These are phyloP conservation scores for Pleurotus djamor DNA, from an alignment of 768 basidiomycete genomes.

Conservation along the genomic window DNA sequence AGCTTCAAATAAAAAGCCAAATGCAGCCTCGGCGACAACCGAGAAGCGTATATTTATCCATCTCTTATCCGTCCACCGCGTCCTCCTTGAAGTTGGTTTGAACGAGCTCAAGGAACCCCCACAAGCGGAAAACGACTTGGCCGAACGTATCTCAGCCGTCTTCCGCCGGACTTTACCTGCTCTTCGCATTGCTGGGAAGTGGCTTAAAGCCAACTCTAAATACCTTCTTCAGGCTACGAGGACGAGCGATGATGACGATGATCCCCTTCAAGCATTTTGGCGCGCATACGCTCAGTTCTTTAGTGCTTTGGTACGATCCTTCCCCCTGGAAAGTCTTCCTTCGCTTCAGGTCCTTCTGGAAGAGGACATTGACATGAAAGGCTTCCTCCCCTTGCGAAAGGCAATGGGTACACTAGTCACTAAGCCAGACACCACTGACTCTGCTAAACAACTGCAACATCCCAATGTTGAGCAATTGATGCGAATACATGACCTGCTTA, in stretches of 20 bases:
- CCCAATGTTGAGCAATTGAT: conserved; percentile 97
- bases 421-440: neutral
- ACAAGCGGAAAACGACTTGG: conserved; percentile 58
- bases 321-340: conserved; percentile 67
- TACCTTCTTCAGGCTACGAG: conserved; percentile 49
- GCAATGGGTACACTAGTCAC: conserved; percentile 39
- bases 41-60: conserved; percentile 71
- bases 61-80: conserved; percentile 60
- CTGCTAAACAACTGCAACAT: conserved; percentile 35
- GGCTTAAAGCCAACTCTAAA: conserved; percentile 76
- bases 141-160: conserved; percentile 80
- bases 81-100: conserved; percentile 64
- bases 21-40: conserved; percentile 31
- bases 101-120: conserved; percentile 58
- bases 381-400: conserved; percentile 80
- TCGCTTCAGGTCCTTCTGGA: conserved; percentile 63
- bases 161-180: conserved; percentile 87
- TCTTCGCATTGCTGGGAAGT: conserved; percentile 85
- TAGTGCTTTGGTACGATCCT: conserved; percentile 55
- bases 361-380: conserved; percentile 87
- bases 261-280: conserved; percentile 64
- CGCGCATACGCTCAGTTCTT: conserved; percentile 64
- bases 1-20: conserved; percentile 19
- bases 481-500: conserved; percentile 83
- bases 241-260: conserved; percentile 20